Evolutionary conservation across 768 basidiomycete genomes (phyloP).

Genomic region (Russula sp.): DNA sequence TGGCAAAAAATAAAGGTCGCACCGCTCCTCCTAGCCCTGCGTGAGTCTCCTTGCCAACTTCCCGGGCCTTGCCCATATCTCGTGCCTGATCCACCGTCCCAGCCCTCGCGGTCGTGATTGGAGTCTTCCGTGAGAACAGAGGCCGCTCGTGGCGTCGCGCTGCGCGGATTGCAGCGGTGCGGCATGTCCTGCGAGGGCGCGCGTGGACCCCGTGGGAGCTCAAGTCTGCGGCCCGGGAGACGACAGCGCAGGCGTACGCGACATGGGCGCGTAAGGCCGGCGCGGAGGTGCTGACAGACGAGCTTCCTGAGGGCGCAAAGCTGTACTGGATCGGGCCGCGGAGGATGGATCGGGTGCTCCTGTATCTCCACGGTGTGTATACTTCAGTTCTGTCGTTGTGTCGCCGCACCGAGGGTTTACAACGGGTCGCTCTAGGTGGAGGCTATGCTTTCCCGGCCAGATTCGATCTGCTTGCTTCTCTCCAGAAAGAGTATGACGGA

Average conservation of each 20-base stretch:
- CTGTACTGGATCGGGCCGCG: conserved; percentile 15
- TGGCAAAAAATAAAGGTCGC: too few species aligned
- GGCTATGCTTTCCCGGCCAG: background rate
- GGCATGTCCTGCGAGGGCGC: too few species aligned
- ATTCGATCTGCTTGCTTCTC: background rate
- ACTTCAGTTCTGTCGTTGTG: too few species aligned
- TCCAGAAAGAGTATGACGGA: conserved; percentile 5
- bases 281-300: background rate
- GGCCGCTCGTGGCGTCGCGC: conserved; percentile 14
- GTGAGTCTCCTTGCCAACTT: too few species aligned
- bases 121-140: conserved; percentile 2
- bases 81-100: background rate
- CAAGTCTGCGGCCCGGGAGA: background rate
- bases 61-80: too few species aligned
- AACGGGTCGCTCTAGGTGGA: background rate
- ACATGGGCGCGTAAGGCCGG: too few species aligned
- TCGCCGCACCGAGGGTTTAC: background rate
- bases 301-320: conserved; percentile 4
- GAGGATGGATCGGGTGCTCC: background rate
- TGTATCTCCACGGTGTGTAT: conserved; percentile 9
- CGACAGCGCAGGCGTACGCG: too few species aligned
- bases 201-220: background rate
- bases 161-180: background rate
- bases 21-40: too few species aligned
- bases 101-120: background rate